Evolutionary conservation across 345 rosid genomes (phyloP).

Genomic region (Hibiscus mutabilis): DNA sequence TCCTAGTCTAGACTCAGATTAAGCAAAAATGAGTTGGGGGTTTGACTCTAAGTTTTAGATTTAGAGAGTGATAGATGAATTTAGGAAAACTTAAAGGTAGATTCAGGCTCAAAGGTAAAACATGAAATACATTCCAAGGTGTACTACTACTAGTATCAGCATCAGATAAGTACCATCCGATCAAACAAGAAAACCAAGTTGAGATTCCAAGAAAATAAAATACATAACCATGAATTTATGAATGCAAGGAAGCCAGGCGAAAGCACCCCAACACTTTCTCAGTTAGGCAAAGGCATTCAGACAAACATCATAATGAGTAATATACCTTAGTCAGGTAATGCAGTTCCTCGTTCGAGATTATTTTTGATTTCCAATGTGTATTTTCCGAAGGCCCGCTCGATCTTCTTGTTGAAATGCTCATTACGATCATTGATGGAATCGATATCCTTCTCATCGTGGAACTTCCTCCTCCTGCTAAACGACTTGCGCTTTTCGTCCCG

Average conservation of each 20-base stretch:
- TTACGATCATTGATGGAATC: slow-evolving; percentile 98
- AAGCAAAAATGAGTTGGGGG: too few species aligned
- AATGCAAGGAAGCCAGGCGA: neutral
- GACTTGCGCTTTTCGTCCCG: slow-evolving; percentile 66
- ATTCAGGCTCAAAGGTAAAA: too few species aligned
- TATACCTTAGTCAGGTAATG: slow-evolving; percentile 77
- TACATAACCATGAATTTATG: neutral
- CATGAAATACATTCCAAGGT: too few species aligned
- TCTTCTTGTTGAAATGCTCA: slow-evolving; percentile 99
- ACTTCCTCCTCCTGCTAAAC: slow-evolving; percentile 87
- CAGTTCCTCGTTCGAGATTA: slow-evolving; percentile 98
- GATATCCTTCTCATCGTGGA: slow-evolving; percentile 85
- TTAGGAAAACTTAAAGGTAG: too few species aligned
- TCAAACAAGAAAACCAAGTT: neutral
- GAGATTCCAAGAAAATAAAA: neutral
- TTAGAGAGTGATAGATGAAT: too few species aligned
- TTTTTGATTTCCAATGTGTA: slow-evolving; percentile 94
- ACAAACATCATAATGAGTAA: slow-evolving; percentile 9
- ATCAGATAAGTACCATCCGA: neutral
- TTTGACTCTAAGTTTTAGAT: too few species aligned
- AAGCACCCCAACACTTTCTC: neutral
- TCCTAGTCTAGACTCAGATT: too few species aligned
- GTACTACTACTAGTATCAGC: neutral
- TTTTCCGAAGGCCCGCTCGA: slow-evolving; percentile 90
- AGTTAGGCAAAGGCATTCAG: neutral